Evolutionary conservation across 257 asterid species (phyloP).

Genomic region (Nyctanthes arbortristis): DNA sequence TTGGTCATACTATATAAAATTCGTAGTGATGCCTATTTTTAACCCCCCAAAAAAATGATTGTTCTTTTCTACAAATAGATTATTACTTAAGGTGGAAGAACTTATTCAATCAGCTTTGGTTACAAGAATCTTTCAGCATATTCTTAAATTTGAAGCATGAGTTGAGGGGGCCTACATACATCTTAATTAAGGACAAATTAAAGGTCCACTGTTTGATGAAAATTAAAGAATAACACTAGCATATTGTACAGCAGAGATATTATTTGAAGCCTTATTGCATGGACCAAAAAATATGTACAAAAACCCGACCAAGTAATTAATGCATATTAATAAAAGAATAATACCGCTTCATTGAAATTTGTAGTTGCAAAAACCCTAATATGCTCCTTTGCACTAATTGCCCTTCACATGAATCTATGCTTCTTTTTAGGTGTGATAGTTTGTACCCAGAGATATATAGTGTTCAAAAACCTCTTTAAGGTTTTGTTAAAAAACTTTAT

Average conservation of each 20-base stretch:
- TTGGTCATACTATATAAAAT: slow-evolving; percentile 8
- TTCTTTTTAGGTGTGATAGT: slow-evolving; percentile 39
- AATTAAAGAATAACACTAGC: slow-evolving; percentile 1
- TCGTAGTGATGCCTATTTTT: too few species aligned
- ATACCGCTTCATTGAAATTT: slow-evolving; percentile 25
- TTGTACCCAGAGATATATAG: too few species aligned
- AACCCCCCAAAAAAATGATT: too few species aligned
- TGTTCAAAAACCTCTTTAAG: too few species aligned
- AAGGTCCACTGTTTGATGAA: slow-evolving; percentile 23
- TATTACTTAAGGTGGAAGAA: too few species aligned
- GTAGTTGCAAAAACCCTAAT: slow-evolving; percentile 33
- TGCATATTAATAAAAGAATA: slow-evolving; percentile 13
- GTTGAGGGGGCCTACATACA: slow-evolving; percentile 1
- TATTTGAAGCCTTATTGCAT: slow-evolving; percentile 26
- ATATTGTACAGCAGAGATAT: too few species aligned
- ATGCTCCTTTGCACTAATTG: slow-evolving; percentile 41
- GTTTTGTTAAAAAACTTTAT: too few species aligned
- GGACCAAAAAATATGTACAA: slow-evolving; percentile 24
- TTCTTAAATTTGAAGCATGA: not conserved
- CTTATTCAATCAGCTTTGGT: too few species aligned
- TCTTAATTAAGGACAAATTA: slow-evolving; percentile 27
- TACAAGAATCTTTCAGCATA: not conserved
- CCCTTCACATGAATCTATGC: slow-evolving; percentile 39
- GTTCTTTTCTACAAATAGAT: too few species aligned
- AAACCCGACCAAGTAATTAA: slow-evolving; percentile 32